Conservation (phyloP, 495 filamentous ascomycete species). For the Parathielavia appendiculata region DNA sequence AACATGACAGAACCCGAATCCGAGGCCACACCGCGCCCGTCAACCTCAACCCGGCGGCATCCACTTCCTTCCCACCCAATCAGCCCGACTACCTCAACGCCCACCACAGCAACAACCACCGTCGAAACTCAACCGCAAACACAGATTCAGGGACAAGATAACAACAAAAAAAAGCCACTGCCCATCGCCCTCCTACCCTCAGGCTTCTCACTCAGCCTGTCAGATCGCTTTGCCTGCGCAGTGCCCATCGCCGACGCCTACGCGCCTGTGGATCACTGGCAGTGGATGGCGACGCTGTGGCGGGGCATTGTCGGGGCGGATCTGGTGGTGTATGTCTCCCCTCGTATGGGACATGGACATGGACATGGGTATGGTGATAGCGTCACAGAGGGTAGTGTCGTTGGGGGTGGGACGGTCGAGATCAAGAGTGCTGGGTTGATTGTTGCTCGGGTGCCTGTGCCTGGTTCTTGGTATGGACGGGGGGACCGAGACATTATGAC, state of each 20-base stretch:
- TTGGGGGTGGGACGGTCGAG: conserved; percentile 43
- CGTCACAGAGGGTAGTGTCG: conserved; percentile 12
- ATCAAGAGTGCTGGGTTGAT: conserved; percentile 42
- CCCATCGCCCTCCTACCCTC: conserved; percentile 68
- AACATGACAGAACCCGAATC: conserved; percentile 1
- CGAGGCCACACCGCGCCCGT: neutral
- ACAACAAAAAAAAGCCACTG: conserved; percentile 15
- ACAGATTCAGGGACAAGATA: neutral
- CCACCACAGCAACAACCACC: neutral
- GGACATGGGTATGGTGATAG: conserved; percentile 11
- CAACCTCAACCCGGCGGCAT: neutral
- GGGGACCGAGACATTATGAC: conserved; percentile 22
- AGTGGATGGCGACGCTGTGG: conserved; percentile 96
- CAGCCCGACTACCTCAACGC: neutral
- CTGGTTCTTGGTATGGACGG: neutral
- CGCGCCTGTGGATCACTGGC: conserved; percentile 85
- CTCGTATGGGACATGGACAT: neutral
- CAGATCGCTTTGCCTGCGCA: conserved; percentile 64
- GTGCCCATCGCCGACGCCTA: conserved; percentile 75
- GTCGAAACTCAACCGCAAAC: neutral
- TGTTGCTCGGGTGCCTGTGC: conserved; percentile 29
- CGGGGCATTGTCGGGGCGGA: conserved; percentile 81
- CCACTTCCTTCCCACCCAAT: neutral
- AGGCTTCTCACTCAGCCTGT: conserved; percentile 69
- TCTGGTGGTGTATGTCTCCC: conserved; percentile 67